These are phyloP conservation scores for Coemansia sp. DNA, from an alignment of 192 early-diverging fungal genomes.

Conservation along the genomic window DNA sequence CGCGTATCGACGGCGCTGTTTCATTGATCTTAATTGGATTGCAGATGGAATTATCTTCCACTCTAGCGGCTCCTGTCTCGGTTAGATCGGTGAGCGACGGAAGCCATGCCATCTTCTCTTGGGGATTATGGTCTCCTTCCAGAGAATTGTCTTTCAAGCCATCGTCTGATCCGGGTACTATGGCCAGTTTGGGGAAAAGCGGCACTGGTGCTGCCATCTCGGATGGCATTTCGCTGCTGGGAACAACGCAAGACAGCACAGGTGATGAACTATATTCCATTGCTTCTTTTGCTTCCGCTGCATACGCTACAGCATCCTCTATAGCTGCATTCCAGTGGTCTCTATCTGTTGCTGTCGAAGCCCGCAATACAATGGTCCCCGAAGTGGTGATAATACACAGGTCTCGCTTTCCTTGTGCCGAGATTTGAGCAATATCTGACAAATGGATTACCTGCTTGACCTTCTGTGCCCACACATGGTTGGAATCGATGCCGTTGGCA, in stretches of 20 bases:
- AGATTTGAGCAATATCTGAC: slow-evolving; percentile 14
- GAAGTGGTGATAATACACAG: slow-evolving; percentile 19
- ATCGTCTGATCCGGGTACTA: neutral
- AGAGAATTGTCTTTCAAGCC: neutral
- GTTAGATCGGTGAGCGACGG: slow-evolving; percentile 22
- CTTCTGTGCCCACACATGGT: neutral
- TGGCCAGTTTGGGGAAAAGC: slow-evolving; percentile 7
- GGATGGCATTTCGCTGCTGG: neutral
- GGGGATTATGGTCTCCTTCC: neutral
- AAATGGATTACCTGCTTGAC: slow-evolving; percentile 25
- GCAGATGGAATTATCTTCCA: neutral
- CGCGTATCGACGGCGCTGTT: neutral
- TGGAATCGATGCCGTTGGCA: slow-evolving; percentile 14
- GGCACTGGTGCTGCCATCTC: neutral
- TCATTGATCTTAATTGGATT: neutral
- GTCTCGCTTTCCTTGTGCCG: slow-evolving; percentile 31
- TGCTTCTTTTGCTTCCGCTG: neutral
- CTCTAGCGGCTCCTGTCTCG: neutral
- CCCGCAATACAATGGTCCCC: slow-evolving; percentile 29
- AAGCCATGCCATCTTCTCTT: slow-evolving; percentile 26
- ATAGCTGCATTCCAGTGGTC: slow-evolving; percentile 23
- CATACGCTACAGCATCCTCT: neutral
- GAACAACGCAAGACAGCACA: neutral
- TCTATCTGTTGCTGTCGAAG: slow-evolving; percentile 22
- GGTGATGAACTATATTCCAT: neutral